Base-by-base conservation (phyloP, 1,139 yeast genomes). In the Kodamaea suecica region DNA sequence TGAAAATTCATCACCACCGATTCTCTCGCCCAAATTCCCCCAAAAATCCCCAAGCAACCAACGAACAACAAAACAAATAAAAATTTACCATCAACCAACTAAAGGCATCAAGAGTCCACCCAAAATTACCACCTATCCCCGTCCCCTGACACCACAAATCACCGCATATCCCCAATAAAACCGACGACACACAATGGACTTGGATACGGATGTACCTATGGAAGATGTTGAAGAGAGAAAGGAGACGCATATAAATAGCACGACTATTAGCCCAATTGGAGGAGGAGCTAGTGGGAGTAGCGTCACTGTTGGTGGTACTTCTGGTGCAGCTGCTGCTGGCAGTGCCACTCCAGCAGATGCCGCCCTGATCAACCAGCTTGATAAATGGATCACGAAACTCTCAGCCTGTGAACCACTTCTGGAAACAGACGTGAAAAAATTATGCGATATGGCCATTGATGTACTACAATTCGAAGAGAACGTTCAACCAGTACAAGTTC, bases 401-500 rank as follows among this genome's bases (percentile, higher is more conserved):
- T 66, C 80, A 42, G 70, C 80, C 47, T 90, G 97, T 62, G 84
- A 86, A 62, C 94, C 92, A 17, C 72, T 92, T 42, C 70, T 84
- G 13, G 97, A 92, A 57, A 76, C 76, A 27, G 90, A 86, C 40
- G 95, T 94, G 30, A 80, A 81, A 52, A 76, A 76, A 50, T 71
- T 92, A 43, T 92, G 98, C 57, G 74, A 77, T 40, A 83, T 84
- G 74, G 95, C 95, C n/a, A 85, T 87, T 50, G 97, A 92, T 45
- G 81, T 92, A 28, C 70, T 92, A 48, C 90, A 88, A 56, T 80
- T 78, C 48, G 98, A 94, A 65, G 84, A 90, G 45, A 92, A 94
- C 57, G 96, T 92, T 32, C 95, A 90, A 55, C 88, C 90, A 5
- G 96, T 92, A 28, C 86, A 83, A 49, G 94, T 95, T 1, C 98